A percentile compares a stretch with the other conserved stretches of the same genome.
These are phyloP conservation scores for Amphicarpaea edgeworthii DNA, from an alignment of 306 rosid genomes.

Conservation along the genomic window DNA sequence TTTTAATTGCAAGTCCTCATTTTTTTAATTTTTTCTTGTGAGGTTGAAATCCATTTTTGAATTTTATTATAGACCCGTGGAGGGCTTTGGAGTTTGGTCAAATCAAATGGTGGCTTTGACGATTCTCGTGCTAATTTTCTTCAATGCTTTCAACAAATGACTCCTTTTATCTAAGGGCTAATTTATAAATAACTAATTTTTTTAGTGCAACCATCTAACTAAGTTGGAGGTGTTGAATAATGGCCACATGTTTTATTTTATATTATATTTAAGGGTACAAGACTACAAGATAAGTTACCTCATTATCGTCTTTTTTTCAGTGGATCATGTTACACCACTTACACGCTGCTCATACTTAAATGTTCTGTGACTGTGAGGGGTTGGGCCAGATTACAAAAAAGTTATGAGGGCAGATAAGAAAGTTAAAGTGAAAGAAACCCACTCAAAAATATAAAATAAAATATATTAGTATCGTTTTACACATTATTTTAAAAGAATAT, in stretches of 20 bases:
- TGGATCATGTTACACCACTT: neutral
- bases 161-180: neutral
- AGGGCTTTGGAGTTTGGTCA: too few relatives aligned
- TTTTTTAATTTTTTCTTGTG: too few relatives aligned
- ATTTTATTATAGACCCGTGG: too few relatives aligned
- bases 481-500: too few relatives aligned
- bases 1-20: too few relatives aligned
- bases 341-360: neutral
- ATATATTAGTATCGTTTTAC: too few relatives aligned
- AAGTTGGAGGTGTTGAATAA: neutral
- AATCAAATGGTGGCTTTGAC: neutral
- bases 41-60: too few relatives aligned
- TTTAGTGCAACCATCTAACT: neutral
- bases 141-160: neutral
- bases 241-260: constrained; percentile 8
- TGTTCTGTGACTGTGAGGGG: neutral
- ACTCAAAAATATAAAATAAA: neutral
- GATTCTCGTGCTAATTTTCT: neutral
- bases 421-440: neutral
- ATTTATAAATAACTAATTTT: neutral
- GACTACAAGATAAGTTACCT: neutral
- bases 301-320: neutral
- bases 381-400: neutral
- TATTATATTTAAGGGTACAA: neutral
- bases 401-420: neutral